These are phyloP conservation scores for Aspergillus aculeatus DNA, from an alignment of 2,329 filamentous ascomycete species.

Conservation along the genomic window DNA sequence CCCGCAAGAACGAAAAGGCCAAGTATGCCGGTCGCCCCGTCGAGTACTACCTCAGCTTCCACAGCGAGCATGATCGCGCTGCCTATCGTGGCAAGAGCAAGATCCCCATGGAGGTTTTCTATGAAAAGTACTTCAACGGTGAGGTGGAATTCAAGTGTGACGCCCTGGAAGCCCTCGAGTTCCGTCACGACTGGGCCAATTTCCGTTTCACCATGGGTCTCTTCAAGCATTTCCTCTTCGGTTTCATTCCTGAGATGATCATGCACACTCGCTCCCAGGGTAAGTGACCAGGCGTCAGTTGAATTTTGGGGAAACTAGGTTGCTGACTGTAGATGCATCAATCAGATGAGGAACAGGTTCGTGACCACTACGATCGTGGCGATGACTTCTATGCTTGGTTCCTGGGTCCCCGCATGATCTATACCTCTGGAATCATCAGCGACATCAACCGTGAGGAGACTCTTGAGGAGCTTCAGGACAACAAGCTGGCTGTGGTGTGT, in stretches of 20 bases:
- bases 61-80: conserved; percentile 46
- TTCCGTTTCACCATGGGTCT: conserved; percentile 85
- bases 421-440: conserved; percentile 91
- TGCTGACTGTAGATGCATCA: conserved; percentile 3
- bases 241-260: conserved; percentile 85
- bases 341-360: conserved; percentile 92
- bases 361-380: conserved; percentile 95
- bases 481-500: conserved; percentile 92
- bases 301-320: not conserved
- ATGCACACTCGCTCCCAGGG: conserved; percentile 89
- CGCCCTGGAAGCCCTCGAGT: conserved; percentile 82
- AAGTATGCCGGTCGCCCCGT: conserved; percentile 80
- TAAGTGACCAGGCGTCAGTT: conserved; percentile 31
- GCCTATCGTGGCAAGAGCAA: conserved; percentile 52
- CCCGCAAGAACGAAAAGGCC: conserved; percentile 90
- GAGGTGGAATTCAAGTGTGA: conserved; percentile 96
- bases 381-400: conserved; percentile 99
- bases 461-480: conserved; percentile 94
- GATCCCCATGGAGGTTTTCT: conserved; percentile 72
- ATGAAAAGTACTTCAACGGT: conserved; percentile 96
- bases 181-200: conserved; percentile 94
- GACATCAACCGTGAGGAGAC: conserved; percentile 84
- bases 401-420: conserved; percentile 97
- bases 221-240: conserved; percentile 83
- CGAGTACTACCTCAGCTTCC: conserved; percentile 71